These are phyloP conservation scores for Balansia obtecta DNA, from an alignment of 2,329 filamentous ascomycete species.

Conservation along the genomic window DNA sequence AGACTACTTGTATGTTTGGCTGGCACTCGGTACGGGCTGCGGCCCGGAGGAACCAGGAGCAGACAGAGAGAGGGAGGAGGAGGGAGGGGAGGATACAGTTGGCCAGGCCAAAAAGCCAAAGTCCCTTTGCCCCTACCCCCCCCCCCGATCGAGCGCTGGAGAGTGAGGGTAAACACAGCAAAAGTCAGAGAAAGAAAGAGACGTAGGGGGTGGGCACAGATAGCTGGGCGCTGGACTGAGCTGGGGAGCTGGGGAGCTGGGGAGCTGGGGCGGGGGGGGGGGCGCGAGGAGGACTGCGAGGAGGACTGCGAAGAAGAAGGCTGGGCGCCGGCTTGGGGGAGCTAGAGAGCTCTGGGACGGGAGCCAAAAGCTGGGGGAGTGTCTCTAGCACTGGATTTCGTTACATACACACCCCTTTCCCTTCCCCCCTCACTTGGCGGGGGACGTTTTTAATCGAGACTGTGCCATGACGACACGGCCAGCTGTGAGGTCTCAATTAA, in stretches of 20 bases:
- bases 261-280: not conserved
- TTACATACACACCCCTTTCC: not conserved
- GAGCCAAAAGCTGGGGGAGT: not conserved
- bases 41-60: not conserved
- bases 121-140: too few relatives aligned
- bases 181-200: conserved; percentile 1
- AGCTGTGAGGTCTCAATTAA: too few relatives aligned
- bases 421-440: too few relatives aligned
- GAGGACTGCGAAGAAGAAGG: too few relatives aligned
- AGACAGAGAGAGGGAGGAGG: not conserved
- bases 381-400: not conserved
- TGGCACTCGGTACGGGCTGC: conserved; percentile 2
- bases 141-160: too few relatives aligned
- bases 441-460: too few relatives aligned
- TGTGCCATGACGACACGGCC: too few relatives aligned
- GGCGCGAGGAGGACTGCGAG: not conserved
- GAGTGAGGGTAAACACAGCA: not conserved
- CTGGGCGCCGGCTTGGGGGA: not conserved
- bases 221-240: too few relatives aligned
- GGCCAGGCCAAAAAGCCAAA: too few relatives aligned
- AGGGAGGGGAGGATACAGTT: not conserved
- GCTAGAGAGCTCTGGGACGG: not conserved
- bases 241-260: too few relatives aligned
- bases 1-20: conserved; percentile 9
- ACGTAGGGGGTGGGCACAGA: conserved; percentile 1